phyloP scores from a whole-genome alignment of 352 stramenopile species.

The Blastocystis sp. region DNA sequence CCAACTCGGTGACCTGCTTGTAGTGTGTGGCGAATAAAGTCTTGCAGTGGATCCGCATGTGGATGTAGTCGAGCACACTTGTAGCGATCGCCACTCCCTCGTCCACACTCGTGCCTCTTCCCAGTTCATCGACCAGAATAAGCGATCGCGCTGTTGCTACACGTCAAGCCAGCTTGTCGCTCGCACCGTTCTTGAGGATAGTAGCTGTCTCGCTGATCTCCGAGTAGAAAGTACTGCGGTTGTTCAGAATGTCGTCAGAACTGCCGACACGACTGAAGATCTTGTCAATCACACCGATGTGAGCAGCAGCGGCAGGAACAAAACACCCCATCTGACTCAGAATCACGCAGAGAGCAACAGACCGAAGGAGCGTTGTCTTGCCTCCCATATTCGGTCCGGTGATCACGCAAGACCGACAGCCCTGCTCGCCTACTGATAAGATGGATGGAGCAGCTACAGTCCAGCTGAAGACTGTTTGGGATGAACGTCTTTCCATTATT shows the following conservation, averaged over 20 bases:
- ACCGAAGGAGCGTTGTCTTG: constrained; percentile 46
- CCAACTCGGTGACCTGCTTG: neutral
- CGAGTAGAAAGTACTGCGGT: constrained; percentile 36
- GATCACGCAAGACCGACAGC: neutral
- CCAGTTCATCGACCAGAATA: constrained; percentile 54
- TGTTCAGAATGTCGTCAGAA: constrained; percentile 43
- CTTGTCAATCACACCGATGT: constrained; percentile 39
- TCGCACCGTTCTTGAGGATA: constrained; percentile 17
- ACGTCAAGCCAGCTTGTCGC: neutral
- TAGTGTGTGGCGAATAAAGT: constrained; percentile 58
- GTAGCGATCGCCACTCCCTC: constrained; percentile 39
- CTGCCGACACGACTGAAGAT: constrained; percentile 39
- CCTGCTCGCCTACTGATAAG: neutral
- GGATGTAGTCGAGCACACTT: constrained; percentile 14
- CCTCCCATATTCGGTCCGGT: constrained; percentile 60
- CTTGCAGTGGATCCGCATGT: neutral
- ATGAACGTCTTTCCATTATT: constrained; percentile 33
- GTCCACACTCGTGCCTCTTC: constrained; percentile 36
- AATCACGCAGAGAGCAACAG: constrained; percentile 30
- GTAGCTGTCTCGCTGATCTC: constrained; percentile 34
- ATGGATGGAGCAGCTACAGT: neutral
- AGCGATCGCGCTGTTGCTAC: constrained; percentile 34
- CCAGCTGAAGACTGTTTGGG: neutral
- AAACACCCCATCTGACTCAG: constrained; percentile 57
- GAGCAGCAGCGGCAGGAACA: neutral